Evolutionary conservation across 768 basidiomycete genomes (phyloP).

Genomic region (Russula olivacea): DNA sequence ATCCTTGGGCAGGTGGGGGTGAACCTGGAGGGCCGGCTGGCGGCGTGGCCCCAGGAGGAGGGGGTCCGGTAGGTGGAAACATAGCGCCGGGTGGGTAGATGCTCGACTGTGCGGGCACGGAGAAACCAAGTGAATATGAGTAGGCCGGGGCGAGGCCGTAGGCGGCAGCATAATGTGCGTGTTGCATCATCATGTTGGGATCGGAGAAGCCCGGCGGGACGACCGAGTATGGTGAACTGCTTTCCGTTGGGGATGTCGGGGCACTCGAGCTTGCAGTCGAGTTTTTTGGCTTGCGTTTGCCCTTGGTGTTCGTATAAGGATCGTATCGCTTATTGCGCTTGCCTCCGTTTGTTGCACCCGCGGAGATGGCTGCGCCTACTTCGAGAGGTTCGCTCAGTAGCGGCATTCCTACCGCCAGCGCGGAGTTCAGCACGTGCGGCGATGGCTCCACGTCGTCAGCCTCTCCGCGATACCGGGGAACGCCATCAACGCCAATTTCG

Average conservation of each 20-base stretch:
- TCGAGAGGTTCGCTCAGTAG: slow-evolving; percentile 23
- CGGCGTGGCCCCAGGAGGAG: slow-evolving; percentile 1
- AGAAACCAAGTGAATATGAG: slow-evolving; percentile 20
- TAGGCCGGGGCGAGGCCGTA: slow-evolving; percentile 20
- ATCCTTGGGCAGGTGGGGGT: slow-evolving; percentile 6
- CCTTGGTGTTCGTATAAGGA: slow-evolving; percentile 28
- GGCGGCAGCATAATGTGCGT: slow-evolving; percentile 22
- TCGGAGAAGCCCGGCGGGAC: slow-evolving; percentile 16
- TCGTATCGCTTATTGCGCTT: slow-evolving; percentile 34
- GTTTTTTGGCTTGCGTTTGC: slow-evolving; percentile 20
- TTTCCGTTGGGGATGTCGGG: slow-evolving; percentile 21
- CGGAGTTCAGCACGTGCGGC: slow-evolving; percentile 29
- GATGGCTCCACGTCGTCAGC: slow-evolving; percentile 54
- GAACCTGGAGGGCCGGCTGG: slow-evolving; percentile 14
- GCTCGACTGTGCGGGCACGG: slow-evolving; percentile 13
- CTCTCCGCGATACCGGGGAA: slow-evolving; percentile 76
- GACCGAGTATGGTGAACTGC: slow-evolving; percentile 6
- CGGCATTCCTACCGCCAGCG: slow-evolving; percentile 23
- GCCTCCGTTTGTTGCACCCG: slow-evolving; percentile 14
- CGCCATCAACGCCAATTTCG: slow-evolving; percentile 77
- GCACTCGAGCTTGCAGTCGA: slow-evolving; percentile 10
- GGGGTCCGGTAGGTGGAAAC: slow-evolving; percentile 15
- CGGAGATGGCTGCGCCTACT: slow-evolving; percentile 10
- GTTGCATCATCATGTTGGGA: slow-evolving; percentile 24
- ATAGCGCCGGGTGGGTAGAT: slow-evolving; percentile 7